These are phyloP conservation scores for Arthrinium puccinioides DNA, from an alignment of 2,329 filamentous ascomycete species.

Conservation along the genomic window DNA sequence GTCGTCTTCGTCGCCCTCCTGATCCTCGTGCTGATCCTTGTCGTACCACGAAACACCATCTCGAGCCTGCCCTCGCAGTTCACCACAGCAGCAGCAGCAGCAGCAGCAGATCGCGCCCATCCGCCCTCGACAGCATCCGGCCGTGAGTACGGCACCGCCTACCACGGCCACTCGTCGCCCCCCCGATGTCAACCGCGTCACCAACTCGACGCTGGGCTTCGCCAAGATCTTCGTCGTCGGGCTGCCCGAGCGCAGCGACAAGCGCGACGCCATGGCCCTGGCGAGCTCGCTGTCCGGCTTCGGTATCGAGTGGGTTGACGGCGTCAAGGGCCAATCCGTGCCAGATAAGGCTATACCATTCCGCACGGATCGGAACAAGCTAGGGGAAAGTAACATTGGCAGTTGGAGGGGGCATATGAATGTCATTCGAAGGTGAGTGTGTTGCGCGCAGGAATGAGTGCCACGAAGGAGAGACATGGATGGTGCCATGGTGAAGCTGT, in stretches of 20 bases:
- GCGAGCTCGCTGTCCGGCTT: conserved; percentile 33
- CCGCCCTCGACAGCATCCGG: neutral
- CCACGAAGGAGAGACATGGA: neutral
- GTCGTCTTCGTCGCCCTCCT: too few species aligned
- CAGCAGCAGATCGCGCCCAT: too few species aligned
- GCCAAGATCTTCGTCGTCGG: conserved; percentile 31
- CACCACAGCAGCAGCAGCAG: too few species aligned
- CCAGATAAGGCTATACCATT: conserved; percentile 34
- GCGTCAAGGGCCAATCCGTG: conserved; percentile 30
- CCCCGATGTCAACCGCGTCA: conserved; percentile 8
- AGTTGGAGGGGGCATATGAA: conserved; percentile 34
- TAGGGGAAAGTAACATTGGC: conserved; percentile 27
- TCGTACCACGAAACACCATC: too few species aligned
- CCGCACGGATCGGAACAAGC: conserved; percentile 17
- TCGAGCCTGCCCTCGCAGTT: too few species aligned
- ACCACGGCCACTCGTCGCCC: conserved; percentile 1
- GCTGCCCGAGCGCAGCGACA: conserved; percentile 38
- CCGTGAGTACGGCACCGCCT: neutral
- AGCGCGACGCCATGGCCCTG: conserved; percentile 38
- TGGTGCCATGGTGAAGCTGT: too few species aligned
- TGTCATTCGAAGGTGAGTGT: conserved; percentile 19
- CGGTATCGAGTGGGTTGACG: conserved; percentile 35
- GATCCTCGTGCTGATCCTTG: too few species aligned
- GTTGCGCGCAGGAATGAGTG: neutral
- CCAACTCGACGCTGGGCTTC: conserved; percentile 21